These are phyloP conservation scores for Taphrina deformans DNA, from an alignment of 1,139 yeast species.

Conservation along the genomic window DNA sequence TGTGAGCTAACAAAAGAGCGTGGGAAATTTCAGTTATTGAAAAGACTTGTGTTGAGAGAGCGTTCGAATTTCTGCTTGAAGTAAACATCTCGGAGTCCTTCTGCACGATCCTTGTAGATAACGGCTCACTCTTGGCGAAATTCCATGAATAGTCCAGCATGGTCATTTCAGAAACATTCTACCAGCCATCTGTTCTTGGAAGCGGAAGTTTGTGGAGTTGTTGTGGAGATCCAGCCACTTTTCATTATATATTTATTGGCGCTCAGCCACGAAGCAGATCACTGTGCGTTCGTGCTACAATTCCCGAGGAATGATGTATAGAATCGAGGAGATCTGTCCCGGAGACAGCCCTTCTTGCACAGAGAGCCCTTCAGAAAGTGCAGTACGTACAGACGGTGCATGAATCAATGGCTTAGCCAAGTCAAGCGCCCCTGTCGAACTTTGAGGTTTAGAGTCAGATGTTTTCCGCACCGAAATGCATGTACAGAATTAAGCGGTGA, in stretches of 20 bases:
- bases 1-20: neutral
- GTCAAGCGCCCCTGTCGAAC: too few species aligned
- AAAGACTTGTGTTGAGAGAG: neutral
- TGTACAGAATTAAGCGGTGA: neutral
- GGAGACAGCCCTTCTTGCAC: too few species aligned
- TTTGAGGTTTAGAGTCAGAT: too few species aligned
- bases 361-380: too few species aligned
- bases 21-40: neutral
- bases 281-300: too few species aligned
- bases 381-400: too few species aligned
- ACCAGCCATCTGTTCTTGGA: neutral
- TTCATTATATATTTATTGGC: neutral
- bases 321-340: too few species aligned
- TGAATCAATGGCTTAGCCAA: too few species aligned
- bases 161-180: neutral
- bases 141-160: neutral
- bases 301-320: too few species aligned
- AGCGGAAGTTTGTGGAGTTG: neutral
- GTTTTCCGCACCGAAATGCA: too few species aligned
- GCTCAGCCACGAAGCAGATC: too few species aligned
- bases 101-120: neutral
- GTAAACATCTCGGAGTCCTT: too few species aligned
- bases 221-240: constrained; percentile 7
- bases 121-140: neutral
- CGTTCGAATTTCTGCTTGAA: neutral